Percentiles rank a stretch among this genome's conserved stretches.
phyloP scores from a whole-genome alignment of 2,329 filamentous ascomycete species.

The Zymoseptoria crescenta region DNA sequence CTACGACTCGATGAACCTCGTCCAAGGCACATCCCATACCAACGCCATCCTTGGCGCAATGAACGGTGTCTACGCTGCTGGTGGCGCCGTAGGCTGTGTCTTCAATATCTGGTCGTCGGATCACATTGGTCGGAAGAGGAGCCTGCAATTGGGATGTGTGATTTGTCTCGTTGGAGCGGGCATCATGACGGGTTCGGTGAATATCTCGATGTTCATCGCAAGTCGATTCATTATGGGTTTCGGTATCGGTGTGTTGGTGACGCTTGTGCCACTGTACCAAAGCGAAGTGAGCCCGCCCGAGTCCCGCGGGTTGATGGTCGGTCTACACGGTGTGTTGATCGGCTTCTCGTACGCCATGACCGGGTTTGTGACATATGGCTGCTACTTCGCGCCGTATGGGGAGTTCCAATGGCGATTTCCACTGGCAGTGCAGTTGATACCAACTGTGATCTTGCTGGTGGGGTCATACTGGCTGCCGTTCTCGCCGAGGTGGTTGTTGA shows the following conservation, averaged over 20 bases:
- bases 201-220: conserved; percentile 8
- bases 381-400: conserved; percentile 6
- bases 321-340: conserved; percentile 4
- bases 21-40: conserved; percentile 1
- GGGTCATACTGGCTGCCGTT: conserved; percentile 4
- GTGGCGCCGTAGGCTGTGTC: conserved; percentile 6
- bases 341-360: conserved; percentile 6
- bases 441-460: conserved; percentile 3
- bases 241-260: conserved; percentile 4
- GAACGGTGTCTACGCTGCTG: conserved; percentile 8
- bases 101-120: conserved; percentile 5
- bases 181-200: conserved; percentile 5
- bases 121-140: conserved; percentile 5
- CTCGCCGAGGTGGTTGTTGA: conserved; percentile 4
- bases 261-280: conserved; percentile 5
- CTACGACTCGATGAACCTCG: conserved; percentile 3
- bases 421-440: conserved; percentile 5
- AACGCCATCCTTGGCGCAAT: conserved; percentile 3
- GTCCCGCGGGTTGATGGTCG: conserved; percentile 6
- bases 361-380: conserved; percentile 5
- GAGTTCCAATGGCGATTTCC: conserved; percentile 7
- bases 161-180: conserved; percentile 8
- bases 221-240: conserved; percentile 4
- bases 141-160: conserved; percentile 4
- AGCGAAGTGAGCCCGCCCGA: conserved; percentile 4